Percentiles rank a stretch among this genome's conserved stretches.
Conservation (phyloP, 73 alveolate species). For the Symbiodinium natans region DNA sequence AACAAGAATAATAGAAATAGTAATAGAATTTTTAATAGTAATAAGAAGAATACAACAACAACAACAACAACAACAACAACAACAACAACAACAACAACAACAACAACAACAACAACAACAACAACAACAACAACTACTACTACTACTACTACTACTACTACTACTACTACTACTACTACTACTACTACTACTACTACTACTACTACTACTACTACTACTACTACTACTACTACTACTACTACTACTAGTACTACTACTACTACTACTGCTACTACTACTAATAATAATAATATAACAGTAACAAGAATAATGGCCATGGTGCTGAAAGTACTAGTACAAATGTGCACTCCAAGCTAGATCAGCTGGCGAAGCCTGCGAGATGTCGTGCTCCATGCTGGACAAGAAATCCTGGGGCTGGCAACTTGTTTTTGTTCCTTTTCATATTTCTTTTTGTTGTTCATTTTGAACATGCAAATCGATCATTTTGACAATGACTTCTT, state of each 20-base stretch:
- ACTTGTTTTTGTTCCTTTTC: too few relatives aligned
- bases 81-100: not conserved
- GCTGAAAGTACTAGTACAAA: too few relatives aligned
- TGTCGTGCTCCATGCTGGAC: not conserved
- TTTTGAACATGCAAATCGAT: too few relatives aligned
- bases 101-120: slow-evolving; percentile 6
- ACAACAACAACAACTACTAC: not conserved
- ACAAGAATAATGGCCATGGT: not conserved
- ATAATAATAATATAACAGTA: not conserved
- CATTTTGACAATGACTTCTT: too few relatives aligned
- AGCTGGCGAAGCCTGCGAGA: not conserved
- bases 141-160: not conserved
- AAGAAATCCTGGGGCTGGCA: not conserved
- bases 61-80: not conserved
- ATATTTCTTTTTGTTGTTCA: too few relatives aligned
- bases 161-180: not conserved
- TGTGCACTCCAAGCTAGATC: too few relatives aligned
- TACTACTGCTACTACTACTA: not conserved
- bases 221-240: not conserved
- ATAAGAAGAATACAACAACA: too few relatives aligned
- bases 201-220: not conserved
- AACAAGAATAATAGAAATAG: too few relatives aligned
- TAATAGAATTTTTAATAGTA: too few relatives aligned
- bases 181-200: not conserved
- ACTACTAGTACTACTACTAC: not conserved